phyloP scores from a whole-genome alignment of 805 yeast genomes.

The Grigorovia yakushimaensis region DNA sequence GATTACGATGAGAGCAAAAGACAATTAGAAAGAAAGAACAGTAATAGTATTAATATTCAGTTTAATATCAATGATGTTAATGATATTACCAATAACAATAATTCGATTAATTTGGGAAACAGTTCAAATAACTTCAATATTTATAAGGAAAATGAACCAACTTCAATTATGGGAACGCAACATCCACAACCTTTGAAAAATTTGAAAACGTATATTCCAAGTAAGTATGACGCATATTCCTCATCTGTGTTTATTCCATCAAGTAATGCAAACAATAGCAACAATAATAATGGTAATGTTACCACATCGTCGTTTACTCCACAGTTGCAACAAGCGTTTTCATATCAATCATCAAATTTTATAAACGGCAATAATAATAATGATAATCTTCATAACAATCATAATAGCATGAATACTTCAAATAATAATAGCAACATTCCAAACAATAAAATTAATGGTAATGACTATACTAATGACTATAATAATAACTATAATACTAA shows the following conservation, averaged over 20 bases:
- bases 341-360: not conserved
- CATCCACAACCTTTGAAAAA: conserved; percentile 3
- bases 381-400: not conserved
- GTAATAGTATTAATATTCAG: not conserved
- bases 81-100: not conserved
- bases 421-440: not conserved
- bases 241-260: conserved; percentile 19
- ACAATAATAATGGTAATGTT: not conserved
- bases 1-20: not conserved
- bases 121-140: not conserved
- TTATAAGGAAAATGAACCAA: not conserved
- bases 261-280: conserved; percentile 1
- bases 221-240: conserved; percentile 19
- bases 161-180: not conserved
- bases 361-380: not conserved
- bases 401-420: not conserved
- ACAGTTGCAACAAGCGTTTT: not conserved
- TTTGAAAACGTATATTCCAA: conserved; percentile 3
- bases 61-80: not conserved
- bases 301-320: not conserved
- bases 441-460: no score
- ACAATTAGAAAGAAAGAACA: not conserved
- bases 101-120: not conserved
- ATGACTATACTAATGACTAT: not conserved
- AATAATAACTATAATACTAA: not conserved